Conservation (phyloP, 106 monocot species). For the Dendrobium nobile region DNA sequence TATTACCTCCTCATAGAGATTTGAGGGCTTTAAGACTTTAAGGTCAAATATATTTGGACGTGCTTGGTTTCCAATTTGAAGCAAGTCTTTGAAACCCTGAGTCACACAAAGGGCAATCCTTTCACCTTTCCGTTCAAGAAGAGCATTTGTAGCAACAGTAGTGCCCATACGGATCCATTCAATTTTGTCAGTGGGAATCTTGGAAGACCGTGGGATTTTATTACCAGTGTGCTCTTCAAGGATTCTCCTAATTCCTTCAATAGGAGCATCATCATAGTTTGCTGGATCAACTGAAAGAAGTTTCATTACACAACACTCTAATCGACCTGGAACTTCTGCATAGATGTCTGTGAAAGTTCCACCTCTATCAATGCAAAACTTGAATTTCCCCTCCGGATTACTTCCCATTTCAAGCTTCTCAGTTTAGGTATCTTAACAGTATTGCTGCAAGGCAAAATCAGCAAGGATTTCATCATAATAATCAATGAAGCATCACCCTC, state of each 20-base stretch:
- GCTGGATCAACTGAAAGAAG: constrained; percentile 86
- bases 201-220: constrained; percentile 61
- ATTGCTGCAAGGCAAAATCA: not conserved
- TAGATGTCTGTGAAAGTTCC: constrained; percentile 98
- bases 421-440: not conserved
- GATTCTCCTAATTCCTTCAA: constrained; percentile 88
- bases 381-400: constrained; percentile 45
- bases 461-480: not conserved
- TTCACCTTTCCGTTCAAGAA: constrained; percentile 92
- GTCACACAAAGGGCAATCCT: constrained; percentile 92
- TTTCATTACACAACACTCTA: constrained; percentile 62
- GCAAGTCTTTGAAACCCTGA: constrained; percentile 72
- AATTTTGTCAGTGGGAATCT: constrained; percentile 84
- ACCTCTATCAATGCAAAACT: constrained; percentile 94
- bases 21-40: constrained; percentile 73
- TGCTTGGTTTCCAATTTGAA: constrained; percentile 95
- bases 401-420: constrained; percentile 41
- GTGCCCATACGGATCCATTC: constrained; percentile 99
- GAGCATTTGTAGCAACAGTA: constrained; percentile 92
- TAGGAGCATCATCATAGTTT: constrained; percentile 90
- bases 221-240: constrained; percentile 60
- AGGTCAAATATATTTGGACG: constrained; percentile 89
- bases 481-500: not conserved
- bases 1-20: constrained; percentile 89
- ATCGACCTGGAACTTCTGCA: constrained; percentile 70